These are phyloP conservation scores for Blastomyces emzantsi DNA, from an alignment of 2,329 filamentous ascomycete genomes.

Conservation along the genomic window DNA sequence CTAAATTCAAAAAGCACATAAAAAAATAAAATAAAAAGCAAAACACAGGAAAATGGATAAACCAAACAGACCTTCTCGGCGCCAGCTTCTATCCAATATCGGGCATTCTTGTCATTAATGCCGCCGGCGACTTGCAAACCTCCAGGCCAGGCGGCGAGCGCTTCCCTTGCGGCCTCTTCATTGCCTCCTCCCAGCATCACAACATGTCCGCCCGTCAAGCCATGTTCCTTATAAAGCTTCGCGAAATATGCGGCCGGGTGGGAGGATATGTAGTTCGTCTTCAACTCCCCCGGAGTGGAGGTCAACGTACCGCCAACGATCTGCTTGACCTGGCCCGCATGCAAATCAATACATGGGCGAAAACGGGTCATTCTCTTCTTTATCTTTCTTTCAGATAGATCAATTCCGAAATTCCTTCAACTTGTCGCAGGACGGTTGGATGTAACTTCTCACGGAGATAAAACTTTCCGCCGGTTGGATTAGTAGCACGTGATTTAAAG, in stretches of 20 bases:
- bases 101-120: conserved; percentile 76
- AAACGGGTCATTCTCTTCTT: conserved; percentile 70
- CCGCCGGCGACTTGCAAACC: conserved; percentile 90
- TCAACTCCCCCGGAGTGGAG: conserved; percentile 54
- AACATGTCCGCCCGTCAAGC: conserved; percentile 73
- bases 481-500: background rate
- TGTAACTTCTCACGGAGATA: background rate
- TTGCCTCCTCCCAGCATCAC: conserved; percentile 95
- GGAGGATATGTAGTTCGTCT: conserved; percentile 87
- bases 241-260: conserved; percentile 77
- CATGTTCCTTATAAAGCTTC: conserved; percentile 65
- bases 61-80: conserved; percentile 66
- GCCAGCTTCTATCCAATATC: conserved; percentile 74
- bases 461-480: background rate
- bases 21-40: too few relatives aligned
- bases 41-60: background rate
- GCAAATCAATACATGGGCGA: conserved; percentile 91
- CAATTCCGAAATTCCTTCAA: background rate
- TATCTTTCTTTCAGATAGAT: background rate
- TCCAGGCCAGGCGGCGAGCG: conserved; percentile 67
- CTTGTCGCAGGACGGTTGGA: background rate
- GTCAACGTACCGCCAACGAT: conserved; percentile 93
- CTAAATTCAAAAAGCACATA: background rate
- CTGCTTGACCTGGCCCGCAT: conserved; percentile 96
- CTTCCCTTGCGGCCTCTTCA: conserved; percentile 66